Percentiles rank a stretch among this genome's conserved stretches.
These are phyloP conservation scores for Xylaria sp. DNA, from an alignment of 2,329 filamentous ascomycete genomes.

Conservation along the genomic window DNA sequence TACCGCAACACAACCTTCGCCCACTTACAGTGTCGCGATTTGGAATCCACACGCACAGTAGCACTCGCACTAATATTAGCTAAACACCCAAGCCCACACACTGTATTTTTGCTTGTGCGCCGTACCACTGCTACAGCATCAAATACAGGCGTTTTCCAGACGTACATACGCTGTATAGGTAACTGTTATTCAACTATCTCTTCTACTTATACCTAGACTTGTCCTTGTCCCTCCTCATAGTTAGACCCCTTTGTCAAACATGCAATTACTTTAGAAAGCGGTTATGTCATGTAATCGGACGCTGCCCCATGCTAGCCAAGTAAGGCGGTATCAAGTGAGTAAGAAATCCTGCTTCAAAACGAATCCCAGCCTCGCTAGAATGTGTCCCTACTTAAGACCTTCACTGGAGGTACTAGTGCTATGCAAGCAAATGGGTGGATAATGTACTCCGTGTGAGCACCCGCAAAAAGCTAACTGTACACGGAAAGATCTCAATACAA, in stretches of 20 bases:
- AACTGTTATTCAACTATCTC: neutral
- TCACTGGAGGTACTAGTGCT: conserved; percentile 15
- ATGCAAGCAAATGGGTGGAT: conserved; percentile 12
- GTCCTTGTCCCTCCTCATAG: conserved; percentile 13
- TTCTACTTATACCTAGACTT: neutral
- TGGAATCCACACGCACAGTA: conserved; percentile 33
- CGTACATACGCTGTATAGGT: neutral
- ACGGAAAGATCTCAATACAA: conserved; percentile 6
- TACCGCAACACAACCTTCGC: neutral
- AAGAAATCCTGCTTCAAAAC: conserved; percentile 36
- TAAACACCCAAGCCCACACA: neutral
- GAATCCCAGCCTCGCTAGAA: conserved; percentile 33
- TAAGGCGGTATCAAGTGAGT: conserved; percentile 30
- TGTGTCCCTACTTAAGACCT: conserved; percentile 10
- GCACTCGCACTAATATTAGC: conserved; percentile 7
- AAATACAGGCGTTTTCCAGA: neutral
- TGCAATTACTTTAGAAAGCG: neutral
- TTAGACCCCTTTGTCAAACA: conserved; percentile 18
- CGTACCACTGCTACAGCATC: neutral
- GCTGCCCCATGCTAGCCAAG: conserved; percentile 26
- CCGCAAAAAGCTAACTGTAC: neutral
- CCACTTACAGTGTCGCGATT: conserved; percentile 33
- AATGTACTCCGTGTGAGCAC: neutral
- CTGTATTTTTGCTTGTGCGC: conserved; percentile 26
- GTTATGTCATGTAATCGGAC: neutral